Conservation (phyloP, 345 rosid species). For the Limnanthes douglasii region DNA sequence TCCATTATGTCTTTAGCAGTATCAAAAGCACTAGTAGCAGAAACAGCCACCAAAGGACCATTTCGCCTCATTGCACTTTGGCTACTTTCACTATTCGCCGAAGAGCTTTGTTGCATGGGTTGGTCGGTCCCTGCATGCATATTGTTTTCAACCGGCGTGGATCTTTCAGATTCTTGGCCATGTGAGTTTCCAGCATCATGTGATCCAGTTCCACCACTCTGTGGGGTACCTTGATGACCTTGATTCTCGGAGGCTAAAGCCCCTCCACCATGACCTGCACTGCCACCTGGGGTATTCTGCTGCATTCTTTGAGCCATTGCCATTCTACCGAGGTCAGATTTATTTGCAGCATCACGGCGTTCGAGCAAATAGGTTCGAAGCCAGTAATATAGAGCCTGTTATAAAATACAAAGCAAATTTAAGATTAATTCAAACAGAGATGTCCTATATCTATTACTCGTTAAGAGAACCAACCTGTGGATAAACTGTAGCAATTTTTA, state of each 20-base stretch:
- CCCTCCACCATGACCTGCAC: slow-evolving; percentile 43
- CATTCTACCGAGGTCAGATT: slow-evolving; percentile 58
- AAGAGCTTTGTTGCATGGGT: slow-evolving; percentile 54
- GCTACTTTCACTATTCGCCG: slow-evolving; percentile 39
- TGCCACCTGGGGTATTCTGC: slow-evolving; percentile 40
- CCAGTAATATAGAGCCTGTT: slow-evolving; percentile 95
- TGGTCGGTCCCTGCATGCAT: slow-evolving; percentile 56
- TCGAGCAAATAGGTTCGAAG: slow-evolving; percentile 94
- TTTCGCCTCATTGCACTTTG: slow-evolving; percentile 50
- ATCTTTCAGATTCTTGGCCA: slow-evolving; percentile 70
- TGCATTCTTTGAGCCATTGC: slow-evolving; percentile 86
- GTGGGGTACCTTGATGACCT: slow-evolving; percentile 40
- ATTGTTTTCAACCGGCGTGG: slow-evolving; percentile 29
- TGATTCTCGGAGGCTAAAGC: slow-evolving; percentile 40
- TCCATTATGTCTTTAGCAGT: slow-evolving; percentile 98
- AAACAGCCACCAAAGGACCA: slow-evolving; percentile 50
- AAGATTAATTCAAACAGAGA: slow-evolving; percentile 7
- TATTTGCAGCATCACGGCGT: slow-evolving; percentile 91
- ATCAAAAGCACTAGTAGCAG: slow-evolving; percentile 84
- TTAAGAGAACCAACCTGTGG: slow-evolving; percentile 49
- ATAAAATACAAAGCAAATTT: slow-evolving; percentile 1
- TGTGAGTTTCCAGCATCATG: slow-evolving; percentile 62
- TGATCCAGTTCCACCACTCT: slow-evolving; percentile 39
- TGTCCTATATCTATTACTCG: not conserved
- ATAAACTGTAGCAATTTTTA: slow-evolving; percentile 76